Percentiles rank a stretch among this genome's conserved stretches.
phyloP scores from a whole-genome alignment of 2,329 filamentous ascomycete species.

The Mollisiaceae sp. region DNA sequence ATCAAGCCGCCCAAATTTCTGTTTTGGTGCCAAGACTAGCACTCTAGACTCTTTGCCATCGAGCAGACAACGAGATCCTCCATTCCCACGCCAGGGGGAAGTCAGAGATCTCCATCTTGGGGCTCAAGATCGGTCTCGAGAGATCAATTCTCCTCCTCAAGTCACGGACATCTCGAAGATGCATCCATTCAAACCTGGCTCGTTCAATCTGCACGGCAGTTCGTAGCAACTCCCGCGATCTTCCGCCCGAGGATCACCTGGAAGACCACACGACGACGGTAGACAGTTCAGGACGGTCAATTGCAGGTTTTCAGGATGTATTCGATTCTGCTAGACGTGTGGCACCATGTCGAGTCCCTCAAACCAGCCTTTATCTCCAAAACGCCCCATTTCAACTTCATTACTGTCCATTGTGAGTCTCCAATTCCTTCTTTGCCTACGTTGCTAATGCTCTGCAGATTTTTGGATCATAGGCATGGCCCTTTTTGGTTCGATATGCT shows the following conservation, averaged over 20 bases:
- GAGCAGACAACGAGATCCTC: conserved; percentile 1
- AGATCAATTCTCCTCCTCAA: background rate
- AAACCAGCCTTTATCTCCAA: conserved; percentile 63
- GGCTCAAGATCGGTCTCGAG: background rate
- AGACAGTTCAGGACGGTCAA: conserved; percentile 1
- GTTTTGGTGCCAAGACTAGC: conserved; percentile 7
- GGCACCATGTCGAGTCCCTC: conserved; percentile 53
- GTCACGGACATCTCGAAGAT: conserved; percentile 11
- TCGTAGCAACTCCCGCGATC: conserved; percentile 11
- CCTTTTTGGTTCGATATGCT: conserved; percentile 75
- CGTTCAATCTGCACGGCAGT: conserved; percentile 15
- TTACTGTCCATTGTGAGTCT: conserved; percentile 76
- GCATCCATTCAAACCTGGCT: conserved; percentile 21
- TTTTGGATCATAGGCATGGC: conserved; percentile 78
- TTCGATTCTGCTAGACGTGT: conserved; percentile 35
- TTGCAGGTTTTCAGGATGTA: conserved; percentile 31
- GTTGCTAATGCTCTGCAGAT: conserved; percentile 53
- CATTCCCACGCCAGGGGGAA: background rate
- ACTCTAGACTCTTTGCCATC: background rate
- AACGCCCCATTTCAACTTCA: conserved; percentile 78
- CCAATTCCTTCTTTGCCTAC: background rate
- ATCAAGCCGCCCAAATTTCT: background rate
- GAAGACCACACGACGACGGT: background rate
- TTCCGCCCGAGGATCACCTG: conserved; percentile 2
- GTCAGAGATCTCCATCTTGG: background rate